Base-by-base conservation (phyloP, 768 basidiomycete genomes). In the Mrakia gelida region DNA sequence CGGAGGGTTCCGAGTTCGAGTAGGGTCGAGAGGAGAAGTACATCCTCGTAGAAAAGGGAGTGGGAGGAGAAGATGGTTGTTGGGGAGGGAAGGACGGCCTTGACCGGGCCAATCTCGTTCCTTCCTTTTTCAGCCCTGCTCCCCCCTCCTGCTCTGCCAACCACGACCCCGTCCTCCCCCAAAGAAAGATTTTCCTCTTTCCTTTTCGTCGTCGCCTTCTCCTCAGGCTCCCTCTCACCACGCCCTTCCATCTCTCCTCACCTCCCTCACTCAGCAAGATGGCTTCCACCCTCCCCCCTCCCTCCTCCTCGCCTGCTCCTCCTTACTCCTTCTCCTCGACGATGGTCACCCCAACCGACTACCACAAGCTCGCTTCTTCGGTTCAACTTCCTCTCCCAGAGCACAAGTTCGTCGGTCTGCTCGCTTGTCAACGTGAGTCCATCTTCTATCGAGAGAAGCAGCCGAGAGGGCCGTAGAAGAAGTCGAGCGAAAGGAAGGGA, bases 391-490 rank as follows among this genome's bases (percentile, higher is more conserved):
- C 77, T 18, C 38, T 78, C 26, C 73, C 73, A n/a, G 52, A 65
- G 4, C 59, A 67, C 52, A 73, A 73, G 52, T 73, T 32, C 52
- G 79, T 80, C 65, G 79, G 79, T 4, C 73, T 80, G 23, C 70
- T 80, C 16, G 76, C 76, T 41, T 80, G 79, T 41, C 79, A 80
- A 71, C 75, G 71, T 72, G 52, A 72, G 71, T 65, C 10, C 1
- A 16, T 49, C 61, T 8, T 43, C 4, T n/a, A 21, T n/a, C 43
- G 26, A 18, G n/a, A 4, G 7, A 26, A 9, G 7, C 70, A n/a
- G 1, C 59, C 6, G 59, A 23, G 9, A n/a, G 59, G n/a, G 59
- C 9, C 23, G 26, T 26, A 59, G n/a, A 26, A n/a, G 26, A 26
- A n/a, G 26, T 13, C 0, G 59, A 26, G 11, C 8, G 59, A 28